Percentiles rank a stretch among this genome's conserved stretches.
phyloP scores from a whole-genome alignment of 805 yeast genomes.

The Saccharomycodes ludwigii region DNA sequence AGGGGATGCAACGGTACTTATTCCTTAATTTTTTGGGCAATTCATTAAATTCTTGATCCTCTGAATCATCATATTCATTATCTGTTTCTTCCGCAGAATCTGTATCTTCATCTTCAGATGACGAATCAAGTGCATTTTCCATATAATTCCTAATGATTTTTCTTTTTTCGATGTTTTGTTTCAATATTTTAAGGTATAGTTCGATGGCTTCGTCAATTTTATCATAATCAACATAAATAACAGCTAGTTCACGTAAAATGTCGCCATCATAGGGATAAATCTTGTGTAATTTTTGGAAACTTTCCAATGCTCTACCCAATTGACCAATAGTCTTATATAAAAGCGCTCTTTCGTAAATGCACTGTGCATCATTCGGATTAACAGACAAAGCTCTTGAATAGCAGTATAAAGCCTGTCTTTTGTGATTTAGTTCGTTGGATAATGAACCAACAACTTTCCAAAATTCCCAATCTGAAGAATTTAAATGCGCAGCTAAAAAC shows the following conservation, averaged over 20 bases:
- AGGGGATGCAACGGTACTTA: slow-evolving; percentile 33
- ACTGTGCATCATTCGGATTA: slow-evolving; percentile 37
- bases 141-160: slow-evolving; percentile 18
- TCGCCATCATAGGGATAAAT: slow-evolving; percentile 47
- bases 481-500: slow-evolving; percentile 70
- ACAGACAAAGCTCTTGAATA: slow-evolving; percentile 51
- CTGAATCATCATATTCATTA: slow-evolving; percentile 11
- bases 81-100: slow-evolving; percentile 11
- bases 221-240: slow-evolving; percentile 34
- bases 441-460: slow-evolving; percentile 70
- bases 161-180: slow-evolving; percentile 40
- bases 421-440: slow-evolving; percentile 52
- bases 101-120: slow-evolving; percentile 12
- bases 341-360: slow-evolving; percentile 51
- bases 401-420: slow-evolving; percentile 69
- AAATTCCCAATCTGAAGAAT: slow-evolving; percentile 61
- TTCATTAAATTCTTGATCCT: slow-evolving; percentile 9
- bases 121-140: slow-evolving; percentile 21
- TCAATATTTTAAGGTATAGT: slow-evolving; percentile 51
- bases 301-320: slow-evolving; percentile 61
- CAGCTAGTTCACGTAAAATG: slow-evolving; percentile 49
- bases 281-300: slow-evolving; percentile 46
- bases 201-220: slow-evolving; percentile 65
- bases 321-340: slow-evolving; percentile 57
- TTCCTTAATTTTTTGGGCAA: slow-evolving; percentile 14